These are phyloP conservation scores for Cardiosporidium cionae DNA, from an alignment of 169 alveolate genomes.

Conservation along the genomic window DNA sequence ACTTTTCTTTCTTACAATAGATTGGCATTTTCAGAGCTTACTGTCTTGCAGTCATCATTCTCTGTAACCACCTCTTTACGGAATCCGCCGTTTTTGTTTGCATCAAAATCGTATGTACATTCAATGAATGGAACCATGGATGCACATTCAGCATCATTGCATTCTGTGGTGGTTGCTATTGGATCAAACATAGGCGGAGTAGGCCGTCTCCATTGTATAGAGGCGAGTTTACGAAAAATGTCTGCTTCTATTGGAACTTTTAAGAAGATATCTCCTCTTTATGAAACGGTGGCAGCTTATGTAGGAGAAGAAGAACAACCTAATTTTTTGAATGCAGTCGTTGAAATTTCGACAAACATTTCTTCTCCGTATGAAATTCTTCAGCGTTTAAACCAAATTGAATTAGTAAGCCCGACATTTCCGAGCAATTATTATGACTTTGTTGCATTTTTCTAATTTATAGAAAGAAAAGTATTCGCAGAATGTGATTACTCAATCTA, in stretches of 20 bases:
- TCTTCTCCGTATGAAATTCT: not conserved
- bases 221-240: not conserved
- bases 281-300: not conserved
- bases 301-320: not conserved
- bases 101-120: not conserved
- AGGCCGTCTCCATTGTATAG: not conserved
- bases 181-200: not conserved
- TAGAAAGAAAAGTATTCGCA: too few relatives aligned
- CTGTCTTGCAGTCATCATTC: not conserved
- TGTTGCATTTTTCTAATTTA: too few relatives aligned
- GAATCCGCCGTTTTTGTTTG: too few relatives aligned
- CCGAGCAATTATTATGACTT: too few relatives aligned
- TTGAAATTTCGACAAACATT: not conserved
- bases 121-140: not conserved
- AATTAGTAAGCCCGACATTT: too few relatives aligned
- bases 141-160: not conserved
- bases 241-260: not conserved
- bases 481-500: too few relatives aligned
- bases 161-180: not conserved
- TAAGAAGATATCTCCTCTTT: not conserved
- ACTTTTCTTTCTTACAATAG: not conserved
- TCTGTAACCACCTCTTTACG: not conserved
- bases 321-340: not conserved
- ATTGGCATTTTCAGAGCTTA: not conserved
- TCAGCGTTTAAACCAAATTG: not conserved